Base-by-base conservation (phyloP, 805 yeast genomes). In the Tetrapisispora namnaoensis region DNA sequence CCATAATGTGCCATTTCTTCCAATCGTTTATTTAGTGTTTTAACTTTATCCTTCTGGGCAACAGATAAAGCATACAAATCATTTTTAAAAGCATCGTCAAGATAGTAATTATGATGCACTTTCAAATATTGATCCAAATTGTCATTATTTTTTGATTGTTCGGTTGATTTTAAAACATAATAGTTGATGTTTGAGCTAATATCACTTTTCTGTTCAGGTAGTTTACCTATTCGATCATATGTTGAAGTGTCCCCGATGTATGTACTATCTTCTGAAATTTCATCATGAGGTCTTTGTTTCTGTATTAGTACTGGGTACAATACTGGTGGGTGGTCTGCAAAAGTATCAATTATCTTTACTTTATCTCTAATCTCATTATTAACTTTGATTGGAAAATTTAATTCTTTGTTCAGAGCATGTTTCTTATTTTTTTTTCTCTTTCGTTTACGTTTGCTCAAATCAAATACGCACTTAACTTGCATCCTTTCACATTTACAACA, bases 401-500 rank as follows among this genome's bases (percentile, higher is more conserved):
- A 14, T 10, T 36, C 20, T 10, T 17, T 17, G 8, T 38, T 20
- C n/a, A 20, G 3, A 8, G 5, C 28, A 38, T n/a, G 3, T 13
- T 44, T n/a, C 14, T 11, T 21, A 20, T n/a, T 41, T 11, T 18
- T 21, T 47, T 61, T 67, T 50, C 67, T 63, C 48, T 64, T 65
- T 55, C 83, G 78, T 41, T 81, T 71, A 9, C 80, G 69, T 47
- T 79, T 84, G 17, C 77, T 74, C 16, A 78, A 59, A 55, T 86
- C 88, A 48, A 83, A 79, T 51, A 79, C 80, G 67, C 97, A 89
- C 27, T 64, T 65, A 52, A 80, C 72, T 38, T 76, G 74, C 36
- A 83, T 72, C 62, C 80, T 85, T 21, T 76, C 53, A 59, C 97
- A 89, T 40, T 96, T 72, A 14, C 76, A 67, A 66, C 96, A 89